Base-by-base conservation (phyloP, 176 grass and related monocot genomes). In the Eleusine coracana region DNA sequence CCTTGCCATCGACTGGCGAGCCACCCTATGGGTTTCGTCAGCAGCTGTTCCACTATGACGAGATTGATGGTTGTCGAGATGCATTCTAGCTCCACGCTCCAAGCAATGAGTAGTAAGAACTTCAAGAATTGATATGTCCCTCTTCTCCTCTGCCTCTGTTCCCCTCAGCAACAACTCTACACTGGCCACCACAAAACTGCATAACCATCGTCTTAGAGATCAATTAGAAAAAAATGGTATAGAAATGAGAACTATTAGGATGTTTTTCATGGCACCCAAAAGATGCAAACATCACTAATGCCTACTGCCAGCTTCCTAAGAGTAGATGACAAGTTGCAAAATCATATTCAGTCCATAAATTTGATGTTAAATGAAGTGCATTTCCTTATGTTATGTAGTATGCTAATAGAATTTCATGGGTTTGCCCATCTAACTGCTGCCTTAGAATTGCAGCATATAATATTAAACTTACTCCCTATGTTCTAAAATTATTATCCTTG, bases 151-250 rank as follows among this genome's bases (percentile, higher is more conserved):
- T 74, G 93, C 93, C 73, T 99, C 93, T 70, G 91, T 87, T 77
- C 92, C 91, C 86, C 93, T 95, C 83, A 99, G 62, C 10, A 90
- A 92, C 61, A 99, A 76, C 75, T 96, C 93, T 21, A 86, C 93
- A 90, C 92, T 99, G 46, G 93, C 93, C 85, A 99, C 96, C 38
- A 99, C 75, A 46, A 96, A 99, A 73, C 96, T 99, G 70, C 68
- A 92, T 20, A 83, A 70, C 25, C 36, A 83, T 15, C 49, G 79
- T 27, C 59, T 66, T 27, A 76, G 84, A 85, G 34, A 71, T 27
- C n/a, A 63, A 50, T 69, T 10, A 63, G n/a, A 45, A 75, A 20
- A 15, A 27, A n/a, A n/a, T n/a, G n/a, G n/a, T 36, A 80, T 48
- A 50, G 60, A 17, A 25, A 64, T 48, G 44, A 78, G 18, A 74